phyloP scores from a whole-genome alignment of 148 eudicot genomes.

The Talinum fruticosum region DNA sequence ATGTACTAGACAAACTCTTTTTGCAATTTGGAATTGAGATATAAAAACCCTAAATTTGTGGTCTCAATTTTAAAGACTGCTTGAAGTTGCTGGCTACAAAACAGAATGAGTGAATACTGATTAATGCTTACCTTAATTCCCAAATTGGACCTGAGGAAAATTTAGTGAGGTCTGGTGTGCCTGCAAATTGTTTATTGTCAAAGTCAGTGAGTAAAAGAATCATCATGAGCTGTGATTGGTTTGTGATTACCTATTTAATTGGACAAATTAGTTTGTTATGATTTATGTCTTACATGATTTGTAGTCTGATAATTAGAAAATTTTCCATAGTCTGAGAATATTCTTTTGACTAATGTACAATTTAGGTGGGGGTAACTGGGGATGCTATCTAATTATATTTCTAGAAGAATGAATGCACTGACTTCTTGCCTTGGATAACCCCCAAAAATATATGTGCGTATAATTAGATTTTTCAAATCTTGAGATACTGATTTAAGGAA shows the following conservation, averaged over 20 bases:
- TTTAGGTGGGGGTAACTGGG: neutral
- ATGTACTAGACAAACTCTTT: neutral
- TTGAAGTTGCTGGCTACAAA: neutral
- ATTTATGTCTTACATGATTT: neutral
- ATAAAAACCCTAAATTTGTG: neutral
- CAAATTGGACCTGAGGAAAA: neutral
- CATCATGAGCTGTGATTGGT: neutral
- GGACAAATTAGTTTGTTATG: neutral
- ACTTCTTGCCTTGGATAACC: neutral
- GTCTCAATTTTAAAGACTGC: neutral
- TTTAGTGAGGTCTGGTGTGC: neutral
- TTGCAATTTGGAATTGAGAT: neutral
- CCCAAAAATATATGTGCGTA: too few species aligned
- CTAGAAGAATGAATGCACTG: neutral
- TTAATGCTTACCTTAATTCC: neutral
- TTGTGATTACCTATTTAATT: neutral
- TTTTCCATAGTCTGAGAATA: neutral
- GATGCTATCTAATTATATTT: neutral
- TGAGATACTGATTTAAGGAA: neutral
- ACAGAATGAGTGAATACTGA: neutral
- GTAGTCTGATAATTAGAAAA: neutral
- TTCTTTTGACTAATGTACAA: neutral
- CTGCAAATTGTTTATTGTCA: neutral
- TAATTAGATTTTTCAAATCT: too few species aligned
- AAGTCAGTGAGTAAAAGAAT: neutral